A percentile compares a stretch with the other conserved stretches of the same genome.
Conservation (phyloP, 2,329 filamentous ascomycete genomes). For the Pseudogymnoascus sp. region DNA sequence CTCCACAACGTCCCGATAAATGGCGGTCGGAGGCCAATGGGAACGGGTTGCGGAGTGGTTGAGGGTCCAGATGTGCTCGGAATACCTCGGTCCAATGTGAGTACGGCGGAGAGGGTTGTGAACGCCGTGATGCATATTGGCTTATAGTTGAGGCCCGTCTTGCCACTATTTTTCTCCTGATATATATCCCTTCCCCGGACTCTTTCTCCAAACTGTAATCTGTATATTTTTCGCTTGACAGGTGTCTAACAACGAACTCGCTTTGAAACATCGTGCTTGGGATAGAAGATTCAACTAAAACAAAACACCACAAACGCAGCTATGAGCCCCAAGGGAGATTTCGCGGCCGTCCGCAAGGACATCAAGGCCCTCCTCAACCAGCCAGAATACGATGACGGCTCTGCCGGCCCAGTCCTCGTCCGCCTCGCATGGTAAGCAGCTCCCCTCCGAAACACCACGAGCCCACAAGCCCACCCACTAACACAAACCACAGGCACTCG, state of each 20-base stretch:
- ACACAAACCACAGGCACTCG: conserved; percentile 43
- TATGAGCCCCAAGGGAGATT: conserved; percentile 48
- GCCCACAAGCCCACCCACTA: neutral
- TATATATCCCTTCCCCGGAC: conserved; percentile 1
- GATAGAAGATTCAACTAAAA: neutral
- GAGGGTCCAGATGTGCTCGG: neutral
- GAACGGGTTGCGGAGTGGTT: neutral
- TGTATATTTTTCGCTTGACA: neutral
- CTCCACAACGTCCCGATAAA: conserved; percentile 1
- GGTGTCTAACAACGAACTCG: neutral
- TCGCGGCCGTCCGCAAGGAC: conserved; percentile 50
- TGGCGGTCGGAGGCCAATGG: neutral
- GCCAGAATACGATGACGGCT: conserved; percentile 59
- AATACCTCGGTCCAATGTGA: neutral
- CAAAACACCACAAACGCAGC: neutral
- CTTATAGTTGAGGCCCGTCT: neutral
- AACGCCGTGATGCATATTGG: conserved; percentile 5
- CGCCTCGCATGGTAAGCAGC: conserved; percentile 51
- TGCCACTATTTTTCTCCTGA: neutral
- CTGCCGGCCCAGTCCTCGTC: conserved; percentile 55
- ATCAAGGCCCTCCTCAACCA: conserved; percentile 48
- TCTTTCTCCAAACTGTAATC: conserved; percentile 5
- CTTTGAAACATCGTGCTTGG: neutral
- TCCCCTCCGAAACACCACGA: neutral
- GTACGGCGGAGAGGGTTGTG: neutral